Evolutionary conservation across 352 stramenopile species (phyloP).

Genomic region (Nothophytophthora sp.): DNA sequence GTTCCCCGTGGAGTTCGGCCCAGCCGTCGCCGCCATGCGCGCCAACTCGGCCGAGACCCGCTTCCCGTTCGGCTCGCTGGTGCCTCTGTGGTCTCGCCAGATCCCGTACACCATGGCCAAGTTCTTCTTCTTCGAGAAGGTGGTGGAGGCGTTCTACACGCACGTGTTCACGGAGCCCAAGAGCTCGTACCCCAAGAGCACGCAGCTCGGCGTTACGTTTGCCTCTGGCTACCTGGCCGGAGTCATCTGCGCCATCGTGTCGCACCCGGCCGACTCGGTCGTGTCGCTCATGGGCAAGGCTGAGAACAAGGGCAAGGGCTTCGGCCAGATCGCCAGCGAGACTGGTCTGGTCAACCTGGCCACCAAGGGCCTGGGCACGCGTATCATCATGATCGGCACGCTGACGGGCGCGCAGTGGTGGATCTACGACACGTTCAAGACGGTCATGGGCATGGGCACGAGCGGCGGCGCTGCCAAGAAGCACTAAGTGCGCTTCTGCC

Average conservation of each 20-base stretch:
- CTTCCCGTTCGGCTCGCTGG: conserved; percentile 92
- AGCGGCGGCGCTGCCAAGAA: conserved; percentile 83
- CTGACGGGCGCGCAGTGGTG: conserved; percentile 96
- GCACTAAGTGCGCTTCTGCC: conserved; percentile 39
- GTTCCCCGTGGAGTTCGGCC: conserved; percentile 88
- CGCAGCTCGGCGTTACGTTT: conserved; percentile 97
- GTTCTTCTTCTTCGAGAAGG: conserved; percentile 98
- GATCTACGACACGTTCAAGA: conserved; percentile 97
- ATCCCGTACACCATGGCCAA: conserved; percentile 99
- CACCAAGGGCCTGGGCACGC: conserved; percentile 90
- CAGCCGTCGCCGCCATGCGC: conserved; percentile 88
- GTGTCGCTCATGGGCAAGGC: conserved; percentile 97
- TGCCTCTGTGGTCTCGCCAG: conserved; percentile 91
- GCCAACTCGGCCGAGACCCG: conserved; percentile 86
- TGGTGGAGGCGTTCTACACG: conserved; percentile 88
- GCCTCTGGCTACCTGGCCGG: conserved; percentile 98
- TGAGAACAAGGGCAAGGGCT: conserved; percentile 90
- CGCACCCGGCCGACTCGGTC: conserved; percentile 98
- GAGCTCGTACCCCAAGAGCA: conserved; percentile 91
- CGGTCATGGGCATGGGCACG: conserved; percentile 91
- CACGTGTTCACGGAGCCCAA: conserved; percentile 92
- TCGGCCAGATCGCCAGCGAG: conserved; percentile 88
- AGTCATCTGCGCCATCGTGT: conserved; percentile 99
- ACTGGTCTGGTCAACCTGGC: conserved; percentile 76
- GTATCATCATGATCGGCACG: conserved; percentile 97